Evolutionary conservation across 495 filamentous ascomycete species (phyloP).

Genomic region (Pseudoneurospora amorphoporcata): DNA sequence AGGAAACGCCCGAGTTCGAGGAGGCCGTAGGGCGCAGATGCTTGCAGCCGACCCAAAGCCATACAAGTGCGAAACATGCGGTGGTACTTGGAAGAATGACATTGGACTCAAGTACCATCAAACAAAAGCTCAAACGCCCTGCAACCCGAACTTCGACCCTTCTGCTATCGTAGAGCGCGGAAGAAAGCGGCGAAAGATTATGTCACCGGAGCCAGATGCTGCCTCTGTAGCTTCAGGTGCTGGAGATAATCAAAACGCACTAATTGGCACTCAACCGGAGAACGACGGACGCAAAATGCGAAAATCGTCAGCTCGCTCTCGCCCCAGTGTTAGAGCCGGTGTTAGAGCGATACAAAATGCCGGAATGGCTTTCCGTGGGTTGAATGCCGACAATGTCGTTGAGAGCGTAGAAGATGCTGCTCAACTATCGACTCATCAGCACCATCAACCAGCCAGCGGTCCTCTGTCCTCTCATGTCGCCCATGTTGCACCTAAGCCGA

Average conservation of each 20-base stretch:
- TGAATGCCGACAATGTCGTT: background rate
- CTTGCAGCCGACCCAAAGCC: conserved; percentile 12
- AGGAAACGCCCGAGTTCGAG: conserved; percentile 5
- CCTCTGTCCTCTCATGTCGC: background rate
- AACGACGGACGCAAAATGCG: conserved; percentile 1
- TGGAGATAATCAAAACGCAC: conserved; percentile 28
- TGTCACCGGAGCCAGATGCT: conserved; percentile 12
- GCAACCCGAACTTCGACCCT: conserved; percentile 40
- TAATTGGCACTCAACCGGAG: background rate
- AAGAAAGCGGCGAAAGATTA: conserved; percentile 14
- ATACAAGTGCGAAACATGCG: conserved; percentile 37
- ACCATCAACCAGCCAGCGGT: background rate
- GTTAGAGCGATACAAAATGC: background rate
- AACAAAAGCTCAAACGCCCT: conserved; percentile 34
- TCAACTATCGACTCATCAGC: background rate
- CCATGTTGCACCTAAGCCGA: background rate
- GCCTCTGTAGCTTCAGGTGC: conserved; percentile 23
- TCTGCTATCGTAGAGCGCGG: conserved; percentile 11
- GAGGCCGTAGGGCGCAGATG: conserved; percentile 9
- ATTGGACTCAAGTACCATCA: conserved; percentile 44
- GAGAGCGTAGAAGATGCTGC: background rate
- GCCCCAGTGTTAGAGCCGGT: background rate
- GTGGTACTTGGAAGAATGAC: conserved; percentile 40
- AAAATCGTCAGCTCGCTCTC: conserved; percentile 2
- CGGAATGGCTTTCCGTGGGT: background rate